Evolutionary conservation across 1,284 basidiomycete genomes (phyloP).

Genomic region (Apiotrichum akiyoshidainum): DNA sequence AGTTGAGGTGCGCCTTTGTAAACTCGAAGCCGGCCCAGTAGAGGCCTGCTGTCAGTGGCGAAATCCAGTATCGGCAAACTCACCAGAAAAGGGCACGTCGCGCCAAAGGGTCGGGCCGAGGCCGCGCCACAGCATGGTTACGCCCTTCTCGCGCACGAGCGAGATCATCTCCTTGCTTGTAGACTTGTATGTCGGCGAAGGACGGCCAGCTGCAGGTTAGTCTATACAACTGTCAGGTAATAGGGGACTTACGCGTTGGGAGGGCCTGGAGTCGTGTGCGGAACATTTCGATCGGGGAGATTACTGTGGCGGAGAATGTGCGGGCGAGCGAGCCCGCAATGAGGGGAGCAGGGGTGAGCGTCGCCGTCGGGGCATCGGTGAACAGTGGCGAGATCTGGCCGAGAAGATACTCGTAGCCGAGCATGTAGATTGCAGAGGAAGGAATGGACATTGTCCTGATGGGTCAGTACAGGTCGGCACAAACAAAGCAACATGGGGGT

Average conservation of each 20-base stretch:
- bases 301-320: constrained; percentile 71
- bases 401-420: constrained; percentile 89
- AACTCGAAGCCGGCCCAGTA: constrained; percentile 52
- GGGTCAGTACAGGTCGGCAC: background rate
- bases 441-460: constrained; percentile 83
- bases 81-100: constrained; percentile 92
- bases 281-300: constrained; percentile 88
- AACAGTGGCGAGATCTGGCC: constrained; percentile 42
- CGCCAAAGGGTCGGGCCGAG: constrained; percentile 90
- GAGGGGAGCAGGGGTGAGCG: constrained; percentile 65
- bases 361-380: constrained; percentile 34
- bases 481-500: background rate
- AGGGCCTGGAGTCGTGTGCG: constrained; percentile 87
- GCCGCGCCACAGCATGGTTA: constrained; percentile 79
- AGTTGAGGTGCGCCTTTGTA: constrained; percentile 42
- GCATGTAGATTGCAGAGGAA: constrained; percentile 89
- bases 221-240: too few species aligned
- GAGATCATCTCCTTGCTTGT: constrained; percentile 40
- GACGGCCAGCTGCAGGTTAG: constrained; percentile 55
- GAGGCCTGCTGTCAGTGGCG: constrained; percentile 31
- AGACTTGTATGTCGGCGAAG: constrained; percentile 59
- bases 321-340: constrained; percentile 79
- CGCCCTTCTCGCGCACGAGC: constrained; percentile 64
- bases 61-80: constrained; percentile 20
- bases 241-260: constrained; percentile 55